phyloP scores from a whole-genome alignment of 495 filamentous ascomycete species.

The Penicillium ucsense region DNA sequence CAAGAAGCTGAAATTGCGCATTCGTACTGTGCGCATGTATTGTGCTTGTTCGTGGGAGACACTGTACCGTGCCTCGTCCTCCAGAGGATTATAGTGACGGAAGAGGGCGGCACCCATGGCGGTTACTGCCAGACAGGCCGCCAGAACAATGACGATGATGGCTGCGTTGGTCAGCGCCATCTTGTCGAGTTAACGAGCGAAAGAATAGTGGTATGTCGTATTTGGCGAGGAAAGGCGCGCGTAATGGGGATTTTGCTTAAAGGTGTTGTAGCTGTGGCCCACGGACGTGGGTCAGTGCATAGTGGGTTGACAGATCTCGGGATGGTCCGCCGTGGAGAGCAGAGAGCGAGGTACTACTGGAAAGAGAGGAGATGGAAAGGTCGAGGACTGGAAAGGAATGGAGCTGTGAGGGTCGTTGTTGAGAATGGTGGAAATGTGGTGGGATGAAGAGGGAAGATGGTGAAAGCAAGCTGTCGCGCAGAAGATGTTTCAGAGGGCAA shows the following conservation, averaged over 20 bases:
- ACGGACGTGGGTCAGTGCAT: conserved; percentile 6
- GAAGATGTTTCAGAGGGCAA: too few species aligned
- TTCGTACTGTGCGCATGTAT: conserved; percentile 32
- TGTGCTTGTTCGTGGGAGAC: conserved; percentile 22
- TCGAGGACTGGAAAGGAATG: neutral
- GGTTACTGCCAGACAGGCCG: conserved; percentile 26
- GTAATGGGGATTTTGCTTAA: too few species aligned
- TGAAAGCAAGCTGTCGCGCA: too few species aligned
- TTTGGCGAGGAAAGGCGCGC: neutral
- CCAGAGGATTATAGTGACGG: conserved; percentile 21
- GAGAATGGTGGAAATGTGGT: too few species aligned
- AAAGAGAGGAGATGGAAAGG: neutral
- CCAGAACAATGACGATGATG: conserved; percentile 36
- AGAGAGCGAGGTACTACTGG: neutral
- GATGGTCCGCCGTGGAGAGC: neutral
- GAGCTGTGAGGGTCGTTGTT: too few species aligned
- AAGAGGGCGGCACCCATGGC: conserved; percentile 26
- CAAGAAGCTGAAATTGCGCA: conserved; percentile 22
- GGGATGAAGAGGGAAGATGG: too few species aligned
- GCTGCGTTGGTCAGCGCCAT: conserved; percentile 25
- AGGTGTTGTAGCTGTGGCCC: neutral
- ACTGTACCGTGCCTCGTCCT: conserved; percentile 6
- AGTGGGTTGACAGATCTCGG: neutral
- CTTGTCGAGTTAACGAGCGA: neutral
- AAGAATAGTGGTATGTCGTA: neutral